phyloP scores from a whole-genome alignment of 1,284 basidiomycete species.

The Pseudozyma sp. region DNA sequence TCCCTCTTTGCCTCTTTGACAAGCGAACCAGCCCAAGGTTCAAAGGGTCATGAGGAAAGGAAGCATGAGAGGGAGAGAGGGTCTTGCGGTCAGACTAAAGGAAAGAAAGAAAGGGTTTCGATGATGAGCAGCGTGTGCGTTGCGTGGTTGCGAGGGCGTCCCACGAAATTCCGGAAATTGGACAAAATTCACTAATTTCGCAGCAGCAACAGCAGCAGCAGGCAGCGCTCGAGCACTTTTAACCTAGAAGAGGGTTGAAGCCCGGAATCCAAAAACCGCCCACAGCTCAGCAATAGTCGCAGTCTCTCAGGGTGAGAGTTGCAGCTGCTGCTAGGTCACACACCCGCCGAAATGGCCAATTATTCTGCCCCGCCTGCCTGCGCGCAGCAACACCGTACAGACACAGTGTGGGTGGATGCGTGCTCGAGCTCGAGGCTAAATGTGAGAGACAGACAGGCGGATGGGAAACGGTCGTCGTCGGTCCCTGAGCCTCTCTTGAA shows the following conservation, averaged over 20 bases:
- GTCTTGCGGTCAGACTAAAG: no score
- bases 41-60: no score
- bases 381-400: background rate
- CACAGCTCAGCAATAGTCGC: background rate
- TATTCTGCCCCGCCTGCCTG: background rate
- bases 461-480: background rate
- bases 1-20: background rate
- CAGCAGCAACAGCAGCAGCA: background rate
- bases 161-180: constrained; percentile 2
- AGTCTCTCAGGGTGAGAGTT: no score
- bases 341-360: background rate
- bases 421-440: background rate
- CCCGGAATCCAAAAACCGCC: background rate
- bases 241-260: no score
- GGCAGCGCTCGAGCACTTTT: no score
- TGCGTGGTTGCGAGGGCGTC: background rate
- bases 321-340: background rate
- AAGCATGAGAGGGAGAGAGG: no score
- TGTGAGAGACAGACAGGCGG: background rate
- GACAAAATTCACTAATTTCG: background rate
- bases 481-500: background rate
- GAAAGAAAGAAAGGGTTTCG: background rate
- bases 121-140: background rate
- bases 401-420: background rate
- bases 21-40: background rate